Base-by-base conservation (phyloP, 2,329 filamentous ascomycete species). In the Cladobotryum protrusum region DNA sequence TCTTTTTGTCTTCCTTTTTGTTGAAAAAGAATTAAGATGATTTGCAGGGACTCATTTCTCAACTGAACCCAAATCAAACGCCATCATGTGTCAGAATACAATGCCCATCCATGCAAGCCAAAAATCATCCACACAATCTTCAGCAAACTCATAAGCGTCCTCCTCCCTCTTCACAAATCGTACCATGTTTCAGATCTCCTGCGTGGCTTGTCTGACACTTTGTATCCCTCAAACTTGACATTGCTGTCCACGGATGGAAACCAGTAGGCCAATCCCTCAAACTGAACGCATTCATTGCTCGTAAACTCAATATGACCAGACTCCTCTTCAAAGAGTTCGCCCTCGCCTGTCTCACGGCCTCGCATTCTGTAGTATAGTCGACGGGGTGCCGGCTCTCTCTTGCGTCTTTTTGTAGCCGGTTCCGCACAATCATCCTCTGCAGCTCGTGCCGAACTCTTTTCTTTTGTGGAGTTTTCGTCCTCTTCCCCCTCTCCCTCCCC, bases 201-300 rank as follows among this genome's bases (percentile, higher is more conserved):
- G 2, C 14, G 36, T 20, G 43, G 9, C 36, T 20, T 9, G 34
- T 47, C 43, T 14, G 45, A 24, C 9, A 46, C 17, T 48, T 43
- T 50, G 14, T 42, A 36, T 17, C 48, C 48, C 6, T 6, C 12
- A n/a, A 50, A 50, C 14, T 19, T 6, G 11, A 50, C 29, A 15
- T 50, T 42, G 0, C 9, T 7, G 7, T 19, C 42, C 9, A 50
- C 17, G 18, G 2, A 29, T 12, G 48, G 11, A 4, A 42, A 19
- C 1, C 6, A 7, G 14, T 50, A 42, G 14, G 39, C 18, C 14
- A 41, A 3, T 14, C 43, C 48, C 18, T 12, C 36, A n/a, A 50
- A 42, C 9, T 8, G 11, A 13, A 29, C 11, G 17, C 43, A 50
- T 29, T 29, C 32, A 13, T 46, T 9, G 18, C 36, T 32, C 2